These are phyloP conservation scores for Aphanocladium album DNA, from an alignment of 2,329 filamentous ascomycete genomes.

Conservation along the genomic window DNA sequence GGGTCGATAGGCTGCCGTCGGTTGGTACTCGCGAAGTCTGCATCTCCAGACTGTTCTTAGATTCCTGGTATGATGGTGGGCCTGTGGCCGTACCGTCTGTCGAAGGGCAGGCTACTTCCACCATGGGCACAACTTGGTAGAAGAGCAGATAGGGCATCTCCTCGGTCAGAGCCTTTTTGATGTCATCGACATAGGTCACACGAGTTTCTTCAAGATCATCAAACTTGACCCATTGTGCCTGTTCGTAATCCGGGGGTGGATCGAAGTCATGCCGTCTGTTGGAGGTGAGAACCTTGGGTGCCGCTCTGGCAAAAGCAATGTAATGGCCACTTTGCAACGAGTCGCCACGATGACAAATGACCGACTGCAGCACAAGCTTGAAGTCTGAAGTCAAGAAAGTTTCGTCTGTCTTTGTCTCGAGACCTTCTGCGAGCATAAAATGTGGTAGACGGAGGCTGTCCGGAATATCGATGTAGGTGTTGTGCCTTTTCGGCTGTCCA, in stretches of 20 bases:
- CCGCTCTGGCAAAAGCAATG: constrained; percentile 75
- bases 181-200: constrained; percentile 71
- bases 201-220: constrained; percentile 75
- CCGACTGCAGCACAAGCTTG: constrained; percentile 84
- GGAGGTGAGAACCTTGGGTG: constrained; percentile 55
- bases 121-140: constrained; percentile 87
- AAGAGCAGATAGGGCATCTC: constrained; percentile 94
- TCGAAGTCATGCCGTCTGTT: constrained; percentile 52
- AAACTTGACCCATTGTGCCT: constrained; percentile 82
- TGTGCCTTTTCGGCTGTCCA: constrained; percentile 64
- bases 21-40: constrained; percentile 18
- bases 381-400: constrained; percentile 80
- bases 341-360: constrained; percentile 85
- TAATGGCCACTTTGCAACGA: constrained; percentile 90
- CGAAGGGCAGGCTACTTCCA: constrained; percentile 55
- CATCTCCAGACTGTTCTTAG: constrained; percentile 37
- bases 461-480: constrained; percentile 88
- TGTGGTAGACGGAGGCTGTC: constrained; percentile 74
- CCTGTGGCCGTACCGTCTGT: constrained; percentile 42
- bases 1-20: not conserved
- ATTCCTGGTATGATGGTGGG: constrained; percentile 57
- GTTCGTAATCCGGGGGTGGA: constrained; percentile 60
- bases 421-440: constrained; percentile 76
- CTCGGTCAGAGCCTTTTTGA: constrained; percentile 68
- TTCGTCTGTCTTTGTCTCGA: constrained; percentile 50